Conservation (phyloP, 2,329 filamentous ascomycete genomes). For the Atkinsonella hypoxylon region DNA sequence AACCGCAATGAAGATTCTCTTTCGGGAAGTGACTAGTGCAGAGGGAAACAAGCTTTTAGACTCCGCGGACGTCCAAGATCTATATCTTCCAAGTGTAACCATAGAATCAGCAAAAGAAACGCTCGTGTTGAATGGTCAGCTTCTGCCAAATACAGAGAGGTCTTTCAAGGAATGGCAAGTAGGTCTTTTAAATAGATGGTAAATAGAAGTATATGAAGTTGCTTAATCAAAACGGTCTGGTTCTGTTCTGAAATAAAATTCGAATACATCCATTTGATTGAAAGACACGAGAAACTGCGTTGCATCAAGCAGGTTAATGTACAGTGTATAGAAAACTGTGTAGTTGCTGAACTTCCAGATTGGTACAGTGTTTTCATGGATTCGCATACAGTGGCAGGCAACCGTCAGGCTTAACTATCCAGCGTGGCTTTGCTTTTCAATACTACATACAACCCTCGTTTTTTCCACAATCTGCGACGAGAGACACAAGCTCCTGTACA, state of each 20-base stretch:
- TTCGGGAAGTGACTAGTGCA: constrained; percentile 27
- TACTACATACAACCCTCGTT: background rate
- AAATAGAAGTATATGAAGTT: too few relatives aligned
- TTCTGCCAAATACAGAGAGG: constrained; percentile 44
- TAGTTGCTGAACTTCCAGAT: background rate
- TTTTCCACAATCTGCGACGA: too few relatives aligned
- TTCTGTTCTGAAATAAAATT: too few relatives aligned
- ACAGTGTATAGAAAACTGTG: background rate
- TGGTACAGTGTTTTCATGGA: background rate
- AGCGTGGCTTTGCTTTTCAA: background rate
- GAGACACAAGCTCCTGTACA: too few relatives aligned
- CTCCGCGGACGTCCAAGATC: constrained; percentile 44
- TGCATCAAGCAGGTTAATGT: background rate
- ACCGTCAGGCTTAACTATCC: background rate
- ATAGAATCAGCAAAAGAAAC: constrained; percentile 31
- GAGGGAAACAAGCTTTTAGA: constrained; percentile 39
- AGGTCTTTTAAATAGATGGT: constrained; percentile 41
- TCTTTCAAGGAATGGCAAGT: constrained; percentile 56
- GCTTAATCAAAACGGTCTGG: too few relatives aligned
- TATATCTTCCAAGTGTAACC: constrained; percentile 39
- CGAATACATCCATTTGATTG: too few relatives aligned
- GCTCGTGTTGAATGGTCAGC: constrained; percentile 34
- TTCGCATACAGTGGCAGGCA: background rate
- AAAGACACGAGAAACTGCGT: background rate
- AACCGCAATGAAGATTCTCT: constrained; percentile 42